phyloP scores from a whole-genome alignment of 1,284 basidiomycete genomes.

The Ustilago bromivora region DNA sequence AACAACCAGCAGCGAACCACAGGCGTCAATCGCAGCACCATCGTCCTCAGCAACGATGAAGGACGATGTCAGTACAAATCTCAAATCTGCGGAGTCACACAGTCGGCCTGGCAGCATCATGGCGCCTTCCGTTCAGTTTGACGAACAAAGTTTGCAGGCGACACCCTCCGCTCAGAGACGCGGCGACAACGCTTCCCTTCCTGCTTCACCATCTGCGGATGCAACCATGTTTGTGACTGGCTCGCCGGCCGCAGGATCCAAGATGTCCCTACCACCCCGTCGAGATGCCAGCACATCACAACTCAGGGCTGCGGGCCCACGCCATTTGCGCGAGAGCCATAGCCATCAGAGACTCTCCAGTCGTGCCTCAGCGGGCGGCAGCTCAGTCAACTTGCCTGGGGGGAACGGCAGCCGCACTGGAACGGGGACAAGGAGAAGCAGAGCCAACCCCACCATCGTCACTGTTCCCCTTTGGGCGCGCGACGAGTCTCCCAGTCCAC shows the following conservation, averaged over 20 bases:
- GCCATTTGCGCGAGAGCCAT: slow-evolving; percentile 26
- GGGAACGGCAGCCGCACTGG: slow-evolving; percentile 13
- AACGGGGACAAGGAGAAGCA: slow-evolving; percentile 20
- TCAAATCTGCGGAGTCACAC: slow-evolving; percentile 24
- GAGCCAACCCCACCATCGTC: slow-evolving; percentile 45
- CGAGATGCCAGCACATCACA: slow-evolving; percentile 22
- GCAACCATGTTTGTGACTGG: slow-evolving; percentile 12
- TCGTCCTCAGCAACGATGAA: slow-evolving; percentile 15
- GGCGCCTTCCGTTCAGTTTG: slow-evolving; percentile 49
- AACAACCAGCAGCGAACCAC: slow-evolving; percentile 4
- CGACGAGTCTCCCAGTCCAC: slow-evolving; percentile 51
- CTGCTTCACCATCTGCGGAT: slow-evolving; percentile 26
- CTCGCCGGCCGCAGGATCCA: slow-evolving; percentile 15
- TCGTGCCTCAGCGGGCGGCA: slow-evolving; percentile 30
- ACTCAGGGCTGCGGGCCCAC: slow-evolving; percentile 5
- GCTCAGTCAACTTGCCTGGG: slow-evolving; percentile 20
- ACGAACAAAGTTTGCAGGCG: slow-evolving; percentile 46
- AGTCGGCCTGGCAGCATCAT: slow-evolving; percentile 32
- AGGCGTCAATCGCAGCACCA: slow-evolving; percentile 1
- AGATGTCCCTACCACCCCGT: slow-evolving; percentile 6
- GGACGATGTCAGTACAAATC: slow-evolving; percentile 28
- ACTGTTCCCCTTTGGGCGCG: slow-evolving; percentile 54
- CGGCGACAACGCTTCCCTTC: slow-evolving; percentile 30
- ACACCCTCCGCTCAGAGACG: slow-evolving; percentile 35
- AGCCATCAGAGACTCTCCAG: slow-evolving; percentile 23